Conservation (phyloP, 768 basidiomycete species). For the Collybia sordida region DNA sequence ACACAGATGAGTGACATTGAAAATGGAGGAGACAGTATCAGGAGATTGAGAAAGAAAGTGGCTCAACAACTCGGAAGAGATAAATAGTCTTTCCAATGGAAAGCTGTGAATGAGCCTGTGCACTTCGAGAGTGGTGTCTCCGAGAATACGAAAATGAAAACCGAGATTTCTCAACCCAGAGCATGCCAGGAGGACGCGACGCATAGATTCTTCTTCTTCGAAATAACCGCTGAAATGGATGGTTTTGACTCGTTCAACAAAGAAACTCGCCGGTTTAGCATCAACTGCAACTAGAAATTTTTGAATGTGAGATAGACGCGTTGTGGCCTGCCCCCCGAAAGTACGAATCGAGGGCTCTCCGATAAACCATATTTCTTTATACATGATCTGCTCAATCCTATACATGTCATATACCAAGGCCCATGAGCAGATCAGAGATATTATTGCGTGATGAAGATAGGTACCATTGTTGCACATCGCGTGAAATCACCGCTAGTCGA, state of each 20-base stretch:
- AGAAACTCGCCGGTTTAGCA: background rate
- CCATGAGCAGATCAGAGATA: no score
- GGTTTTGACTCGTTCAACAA: conserved; percentile 5
- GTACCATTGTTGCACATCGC: conserved; percentile 15
- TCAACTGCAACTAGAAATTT: background rate
- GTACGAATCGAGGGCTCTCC: background rate
- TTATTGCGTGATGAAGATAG: background rate
- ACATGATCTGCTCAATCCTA: conserved; percentile 19
- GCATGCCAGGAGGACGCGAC: conserved; percentile 2
- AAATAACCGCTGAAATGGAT: conserved; percentile 3
- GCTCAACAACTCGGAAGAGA: background rate
- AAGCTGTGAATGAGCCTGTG: conserved; percentile 2
- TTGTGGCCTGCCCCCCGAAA: no score
- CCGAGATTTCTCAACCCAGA: conserved; percentile 14
- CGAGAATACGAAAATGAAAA: conserved; percentile 7
- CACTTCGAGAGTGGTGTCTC: conserved; percentile 1
- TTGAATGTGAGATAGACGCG: background rate
- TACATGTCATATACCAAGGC: background rate
- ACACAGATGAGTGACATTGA: background rate
- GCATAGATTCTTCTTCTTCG: background rate
- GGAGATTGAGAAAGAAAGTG: background rate
- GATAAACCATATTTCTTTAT: conserved; percentile 16
- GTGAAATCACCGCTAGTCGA: conserved; percentile 14
- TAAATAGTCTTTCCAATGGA: conserved; percentile 3
- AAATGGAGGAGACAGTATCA: background rate